A percentile compares a stretch with the other conserved stretches of the same genome.
These are phyloP conservation scores for Fusarium nodosum DNA, from an alignment of 2,329 filamentous ascomycete genomes.

Conservation along the genomic window DNA sequence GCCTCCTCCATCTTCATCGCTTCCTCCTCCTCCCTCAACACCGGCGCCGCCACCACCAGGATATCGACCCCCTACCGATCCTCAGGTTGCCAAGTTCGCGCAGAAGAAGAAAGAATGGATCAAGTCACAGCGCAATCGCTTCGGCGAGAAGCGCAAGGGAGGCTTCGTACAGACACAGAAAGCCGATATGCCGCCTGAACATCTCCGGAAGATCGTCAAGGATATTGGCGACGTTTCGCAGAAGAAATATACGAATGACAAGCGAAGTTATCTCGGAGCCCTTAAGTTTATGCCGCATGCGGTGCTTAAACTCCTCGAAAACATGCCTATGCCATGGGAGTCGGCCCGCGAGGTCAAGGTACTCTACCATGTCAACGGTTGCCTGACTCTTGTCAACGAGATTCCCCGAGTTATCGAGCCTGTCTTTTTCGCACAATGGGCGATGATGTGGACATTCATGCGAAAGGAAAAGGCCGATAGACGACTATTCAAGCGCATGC, in stretches of 20 bases:
- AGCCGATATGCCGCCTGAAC: conserved; percentile 98
- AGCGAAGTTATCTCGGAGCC: conserved; percentile 96
- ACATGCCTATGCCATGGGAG: conserved; percentile 99
- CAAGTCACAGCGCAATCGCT: conserved; percentile 88
- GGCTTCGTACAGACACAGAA: conserved; percentile 99
- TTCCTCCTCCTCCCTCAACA: conserved; percentile 67
- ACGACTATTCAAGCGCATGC: conserved; percentile 97
- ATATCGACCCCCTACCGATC: too few relatives aligned
- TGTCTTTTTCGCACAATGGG: conserved; percentile 98
- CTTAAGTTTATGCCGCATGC: conserved; percentile 99
- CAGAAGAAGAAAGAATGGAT: conserved; percentile 99
- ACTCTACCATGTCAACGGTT: conserved; percentile 97
- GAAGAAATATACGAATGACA: conserved; percentile 99
- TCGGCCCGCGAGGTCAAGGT: conserved; percentile 96
- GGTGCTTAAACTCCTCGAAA: conserved; percentile 95
- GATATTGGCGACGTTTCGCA: conserved; percentile 99
- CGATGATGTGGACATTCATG: conserved; percentile 99
- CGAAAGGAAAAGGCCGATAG: conserved; percentile 96
- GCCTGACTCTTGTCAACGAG: conserved; percentile 96
- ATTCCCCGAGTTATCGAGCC: conserved; percentile 96
- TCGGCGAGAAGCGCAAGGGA: conserved; percentile 95
- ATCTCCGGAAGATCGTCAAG: conserved; percentile 96
- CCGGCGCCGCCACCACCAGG: conserved; percentile 74
- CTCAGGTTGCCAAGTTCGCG: conserved; percentile 76
- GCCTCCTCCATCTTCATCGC: conserved; percentile 62